Evolutionary conservation across 1,139 yeast genomes (phyloP).

Genomic region (Kodamaea derodonti): DNA sequence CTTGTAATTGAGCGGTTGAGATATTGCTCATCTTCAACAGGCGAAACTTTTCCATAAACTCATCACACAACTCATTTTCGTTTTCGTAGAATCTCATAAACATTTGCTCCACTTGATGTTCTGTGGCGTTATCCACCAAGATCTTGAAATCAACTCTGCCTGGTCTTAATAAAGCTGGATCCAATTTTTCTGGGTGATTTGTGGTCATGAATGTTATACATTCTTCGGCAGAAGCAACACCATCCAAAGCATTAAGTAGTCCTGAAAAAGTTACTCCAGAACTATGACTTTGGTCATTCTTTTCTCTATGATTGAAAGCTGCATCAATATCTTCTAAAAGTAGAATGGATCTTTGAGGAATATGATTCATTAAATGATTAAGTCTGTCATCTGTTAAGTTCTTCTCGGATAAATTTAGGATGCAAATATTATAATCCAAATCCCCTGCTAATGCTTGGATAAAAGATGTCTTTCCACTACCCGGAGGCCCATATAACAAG

Average conservation of each 20-base stretch:
- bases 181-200: slow-evolving; percentile 90
- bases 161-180: slow-evolving; percentile 83
- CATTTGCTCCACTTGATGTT: slow-evolving; percentile 76
- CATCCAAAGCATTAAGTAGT: slow-evolving; percentile 87
- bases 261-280: slow-evolving; percentile 97
- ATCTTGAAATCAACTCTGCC: slow-evolving; percentile 91
- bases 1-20: slow-evolving; percentile 94
- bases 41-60: slow-evolving; percentile 53
- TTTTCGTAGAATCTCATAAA: slow-evolving; percentile 81
- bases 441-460: slow-evolving; percentile 97
- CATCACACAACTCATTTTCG: slow-evolving; percentile 54
- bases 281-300: slow-evolving; percentile 67
- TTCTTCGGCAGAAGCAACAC: slow-evolving; percentile 98
- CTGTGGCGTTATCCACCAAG: slow-evolving; percentile 79
- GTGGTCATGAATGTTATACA: slow-evolving; percentile 97
- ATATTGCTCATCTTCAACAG: slow-evolving; percentile 52
- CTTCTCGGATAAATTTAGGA: slow-evolving; percentile 82
- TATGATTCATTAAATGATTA: slow-evolving; percentile 92
- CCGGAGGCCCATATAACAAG: slow-evolving; percentile 94
- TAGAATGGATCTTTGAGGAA: slow-evolving; percentile 84
- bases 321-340: slow-evolving; percentile 93
- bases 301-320: slow-evolving; percentile 82
- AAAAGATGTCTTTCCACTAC: slow-evolving; percentile 93
- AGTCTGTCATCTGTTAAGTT: slow-evolving; percentile 91
- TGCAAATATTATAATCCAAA: slow-evolving; percentile 91